Percentiles rank a stretch among this genome's conserved stretches.
Conservation (phyloP, 306 rosid species). For the Lotus japonicus region DNA sequence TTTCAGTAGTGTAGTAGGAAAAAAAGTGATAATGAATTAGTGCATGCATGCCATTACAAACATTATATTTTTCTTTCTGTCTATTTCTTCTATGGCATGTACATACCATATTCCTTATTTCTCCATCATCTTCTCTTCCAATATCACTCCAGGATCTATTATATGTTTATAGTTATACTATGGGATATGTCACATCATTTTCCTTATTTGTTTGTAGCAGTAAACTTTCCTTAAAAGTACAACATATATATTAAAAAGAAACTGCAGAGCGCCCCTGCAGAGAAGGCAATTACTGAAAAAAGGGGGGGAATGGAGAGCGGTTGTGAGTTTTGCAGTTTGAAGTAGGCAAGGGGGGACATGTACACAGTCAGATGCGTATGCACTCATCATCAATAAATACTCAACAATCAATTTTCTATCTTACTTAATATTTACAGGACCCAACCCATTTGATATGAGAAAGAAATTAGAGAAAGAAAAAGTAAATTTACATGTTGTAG, state of each 20-base stretch:
- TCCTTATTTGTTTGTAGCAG: no score
- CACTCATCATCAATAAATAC: slow-evolving; percentile 29
- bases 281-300: slow-evolving; percentile 28
- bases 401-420: neutral
- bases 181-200: no score
- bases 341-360: neutral
- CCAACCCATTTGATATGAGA: slow-evolving; percentile 7
- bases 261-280: slow-evolving; percentile 19
- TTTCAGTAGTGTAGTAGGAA: no score
- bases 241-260: neutral
- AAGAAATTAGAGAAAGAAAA: slow-evolving; percentile 23
- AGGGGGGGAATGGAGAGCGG: slow-evolving; percentile 1
- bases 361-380: slow-evolving; percentile 22
- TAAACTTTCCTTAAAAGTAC: neutral
- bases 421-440: slow-evolving; percentile 23
- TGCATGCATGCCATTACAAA: no score
- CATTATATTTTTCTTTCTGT: no score
- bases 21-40: no score
- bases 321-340: slow-evolving; percentile 20
- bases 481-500: slow-evolving; percentile 34
- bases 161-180: no score
- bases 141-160: no score
- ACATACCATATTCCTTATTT: no score
- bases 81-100: no score
- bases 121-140: no score